Percentiles rank a stretch among this genome's conserved stretches.
These are phyloP conservation scores for Parascedosporium putredinis DNA, from an alignment of 2,329 filamentous ascomycete species.

Conservation along the genomic window DNA sequence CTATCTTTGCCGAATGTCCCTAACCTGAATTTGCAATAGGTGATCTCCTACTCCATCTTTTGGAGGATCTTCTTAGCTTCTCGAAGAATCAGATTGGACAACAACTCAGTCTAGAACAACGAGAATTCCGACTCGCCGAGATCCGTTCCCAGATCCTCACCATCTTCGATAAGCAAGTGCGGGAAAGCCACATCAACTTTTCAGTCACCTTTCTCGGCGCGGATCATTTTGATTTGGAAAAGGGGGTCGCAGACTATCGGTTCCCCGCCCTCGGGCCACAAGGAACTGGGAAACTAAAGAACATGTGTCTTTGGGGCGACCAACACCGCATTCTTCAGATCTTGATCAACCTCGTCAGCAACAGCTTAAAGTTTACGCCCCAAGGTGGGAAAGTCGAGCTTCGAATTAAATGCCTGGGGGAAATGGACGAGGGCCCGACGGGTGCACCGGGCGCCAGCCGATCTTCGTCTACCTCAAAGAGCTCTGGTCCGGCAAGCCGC, in stretches of 20 bases:
- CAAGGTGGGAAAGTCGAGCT: slow-evolving; percentile 64
- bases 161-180: slow-evolving; percentile 84
- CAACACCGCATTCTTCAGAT: slow-evolving; percentile 84
- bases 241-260: slow-evolving; percentile 16
- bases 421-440: slow-evolving; percentile 29
- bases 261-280: slow-evolving; percentile 52
- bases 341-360: slow-evolving; percentile 88
- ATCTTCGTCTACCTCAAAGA: slow-evolving; percentile 40
- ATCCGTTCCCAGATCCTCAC: slow-evolving; percentile 71
- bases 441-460: slow-evolving; percentile 33
- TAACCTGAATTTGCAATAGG: slow-evolving; percentile 19
- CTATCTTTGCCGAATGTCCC: neutral
- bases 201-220: slow-evolving; percentile 47
- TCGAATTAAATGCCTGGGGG: slow-evolving; percentile 62
- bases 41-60: slow-evolving; percentile 71
- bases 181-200: slow-evolving; percentile 66
- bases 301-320: slow-evolving; percentile 88
- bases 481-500: slow-evolving; percentile 31
- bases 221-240: neutral
- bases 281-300: slow-evolving; percentile 60
- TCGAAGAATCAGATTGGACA: slow-evolving; percentile 92
- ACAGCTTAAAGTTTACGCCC: slow-evolving; percentile 85
- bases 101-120: slow-evolving; percentile 69
- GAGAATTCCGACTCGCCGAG: slow-evolving; percentile 76
- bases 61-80: slow-evolving; percentile 85